Conservation (phyloP, 805 yeast genomes). For the Ogataea pini region DNA sequence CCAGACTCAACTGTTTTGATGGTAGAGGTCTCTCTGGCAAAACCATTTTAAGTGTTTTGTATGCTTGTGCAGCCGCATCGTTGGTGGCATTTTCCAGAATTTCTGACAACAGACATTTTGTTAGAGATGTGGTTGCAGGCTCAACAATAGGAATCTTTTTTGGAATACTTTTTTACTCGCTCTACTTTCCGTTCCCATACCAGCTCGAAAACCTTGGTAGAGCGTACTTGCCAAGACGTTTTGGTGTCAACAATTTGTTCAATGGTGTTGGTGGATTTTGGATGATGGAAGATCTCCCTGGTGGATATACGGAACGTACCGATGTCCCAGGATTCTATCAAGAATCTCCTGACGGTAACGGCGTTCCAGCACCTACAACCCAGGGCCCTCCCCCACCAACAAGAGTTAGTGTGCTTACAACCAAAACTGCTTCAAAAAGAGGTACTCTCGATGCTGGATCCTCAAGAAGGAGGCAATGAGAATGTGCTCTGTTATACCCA, state of each 20-base stretch:
- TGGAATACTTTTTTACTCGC: conserved; percentile 39
- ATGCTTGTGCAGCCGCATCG: conserved; percentile 38
- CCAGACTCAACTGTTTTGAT: conserved; percentile 39
- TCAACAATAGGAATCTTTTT: conserved; percentile 37
- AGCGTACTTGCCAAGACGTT: conserved; percentile 46
- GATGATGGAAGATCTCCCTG: conserved; percentile 36
- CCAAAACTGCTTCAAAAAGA: conserved; percentile 11
- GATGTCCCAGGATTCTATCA: conserved; percentile 23
- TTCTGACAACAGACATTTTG: conserved; percentile 50
- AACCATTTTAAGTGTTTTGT: conserved; percentile 32
- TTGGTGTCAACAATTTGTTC: conserved; percentile 27
- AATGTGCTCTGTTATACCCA: neutral
- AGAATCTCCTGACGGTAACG: conserved; percentile 5
- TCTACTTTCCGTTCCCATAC: conserved; percentile 43
- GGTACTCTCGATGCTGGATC: neutral
- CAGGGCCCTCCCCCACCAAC: conserved; percentile 11
- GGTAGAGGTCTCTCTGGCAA: conserved; percentile 39
- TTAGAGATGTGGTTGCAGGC: conserved; percentile 43
- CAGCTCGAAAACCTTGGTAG: conserved; percentile 36
- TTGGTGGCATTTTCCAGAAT: conserved; percentile 42
- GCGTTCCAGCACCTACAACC: conserved; percentile 7
- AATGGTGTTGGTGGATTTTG: conserved; percentile 40
- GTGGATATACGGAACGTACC: conserved; percentile 28
- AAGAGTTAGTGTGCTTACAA: conserved; percentile 9
- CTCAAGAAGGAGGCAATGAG: neutral